phyloP scores from a whole-genome alignment of 352 stramenopile genomes.

The Thalassiosira hispida region DNA sequence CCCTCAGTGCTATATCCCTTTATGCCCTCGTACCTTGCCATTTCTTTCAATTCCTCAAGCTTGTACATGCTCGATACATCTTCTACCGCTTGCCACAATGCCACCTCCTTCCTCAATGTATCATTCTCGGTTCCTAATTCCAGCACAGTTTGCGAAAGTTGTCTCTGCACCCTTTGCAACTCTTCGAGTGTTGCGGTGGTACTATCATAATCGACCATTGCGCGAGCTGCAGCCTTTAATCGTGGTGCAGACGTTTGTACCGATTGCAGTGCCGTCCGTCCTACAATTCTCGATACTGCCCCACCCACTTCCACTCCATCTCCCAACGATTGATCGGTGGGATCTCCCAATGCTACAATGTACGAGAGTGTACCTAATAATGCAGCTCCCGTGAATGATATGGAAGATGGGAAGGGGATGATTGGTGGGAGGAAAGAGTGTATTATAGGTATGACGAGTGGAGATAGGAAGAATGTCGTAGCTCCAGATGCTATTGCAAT shows the following conservation, averaged over 20 bases:
- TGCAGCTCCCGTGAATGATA: slow-evolving; percentile 49
- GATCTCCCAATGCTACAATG: slow-evolving; percentile 54
- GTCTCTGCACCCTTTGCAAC: slow-evolving; percentile 17
- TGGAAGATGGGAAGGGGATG: slow-evolving; percentile 45
- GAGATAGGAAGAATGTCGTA: slow-evolving; percentile 50
- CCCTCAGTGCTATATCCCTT: slow-evolving; percentile 47
- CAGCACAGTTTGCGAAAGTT: slow-evolving; percentile 25
- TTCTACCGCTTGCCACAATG: slow-evolving; percentile 46
- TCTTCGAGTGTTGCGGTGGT: slow-evolving; percentile 37
- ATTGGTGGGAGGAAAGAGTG: slow-evolving; percentile 48
- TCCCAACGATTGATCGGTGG: slow-evolving; percentile 43
- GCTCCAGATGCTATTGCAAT: slow-evolving; percentile 50
- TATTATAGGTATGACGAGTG: slow-evolving; percentile 48
- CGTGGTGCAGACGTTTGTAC: slow-evolving; percentile 36
- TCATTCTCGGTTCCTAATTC: slow-evolving; percentile 52
- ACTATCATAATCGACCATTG: slow-evolving; percentile 46
- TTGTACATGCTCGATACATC: slow-evolving; percentile 36
- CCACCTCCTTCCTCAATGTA: slow-evolving; percentile 36
- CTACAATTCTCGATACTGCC: slow-evolving; percentile 54
- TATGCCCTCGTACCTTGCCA: slow-evolving; percentile 34
- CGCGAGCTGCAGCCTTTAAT: slow-evolving; percentile 46
- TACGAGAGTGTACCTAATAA: slow-evolving; percentile 50
- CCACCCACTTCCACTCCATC: slow-evolving; percentile 51
- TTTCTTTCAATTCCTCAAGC: slow-evolving; percentile 57
- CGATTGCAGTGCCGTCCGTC: slow-evolving; percentile 40